Evolutionary conservation across 805 yeast genomes (phyloP).

Genomic region (Lipomyces mesembrius): DNA sequence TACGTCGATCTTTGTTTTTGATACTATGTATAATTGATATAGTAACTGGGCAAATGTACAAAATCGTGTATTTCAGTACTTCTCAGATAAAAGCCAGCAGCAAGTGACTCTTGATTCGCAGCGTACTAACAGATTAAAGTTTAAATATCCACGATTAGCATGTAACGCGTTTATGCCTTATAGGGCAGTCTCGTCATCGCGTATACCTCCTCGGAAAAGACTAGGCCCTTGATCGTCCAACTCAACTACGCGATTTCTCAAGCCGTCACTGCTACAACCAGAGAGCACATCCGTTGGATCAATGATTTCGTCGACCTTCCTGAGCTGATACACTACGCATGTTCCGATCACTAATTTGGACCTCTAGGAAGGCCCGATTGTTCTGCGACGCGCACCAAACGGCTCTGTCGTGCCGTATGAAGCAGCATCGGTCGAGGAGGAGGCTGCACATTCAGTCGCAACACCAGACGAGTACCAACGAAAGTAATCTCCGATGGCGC

Average conservation of each 20-base stretch:
- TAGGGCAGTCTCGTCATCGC: not conserved
- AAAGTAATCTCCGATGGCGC: not conserved
- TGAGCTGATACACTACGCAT: not conserved
- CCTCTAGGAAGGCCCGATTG: not conserved
- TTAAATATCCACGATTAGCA: not conserved
- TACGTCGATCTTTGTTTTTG: not conserved
- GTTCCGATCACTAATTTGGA: not conserved
- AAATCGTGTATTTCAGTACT: too few relatives aligned
- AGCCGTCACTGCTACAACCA: not conserved
- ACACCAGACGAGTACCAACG: not conserved
- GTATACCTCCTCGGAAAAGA: too few relatives aligned
- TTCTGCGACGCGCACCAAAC: not conserved
- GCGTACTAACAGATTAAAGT: not conserved
- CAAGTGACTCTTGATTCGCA: too few relatives aligned
- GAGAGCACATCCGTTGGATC: not conserved
- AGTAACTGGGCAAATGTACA: too few relatives aligned
- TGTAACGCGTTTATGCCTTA: not conserved
- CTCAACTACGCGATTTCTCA: not conserved
- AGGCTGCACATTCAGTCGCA: not conserved
- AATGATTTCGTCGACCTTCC: not conserved
- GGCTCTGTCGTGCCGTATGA: not conserved
- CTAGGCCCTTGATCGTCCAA: too few relatives aligned
- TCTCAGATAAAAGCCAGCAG: too few relatives aligned
- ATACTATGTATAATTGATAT: not conserved
- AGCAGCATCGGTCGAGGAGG: not conserved